Evolutionary conservation across 257 asterid species (phyloP).

Genomic region (Nemophila menziesii): DNA sequence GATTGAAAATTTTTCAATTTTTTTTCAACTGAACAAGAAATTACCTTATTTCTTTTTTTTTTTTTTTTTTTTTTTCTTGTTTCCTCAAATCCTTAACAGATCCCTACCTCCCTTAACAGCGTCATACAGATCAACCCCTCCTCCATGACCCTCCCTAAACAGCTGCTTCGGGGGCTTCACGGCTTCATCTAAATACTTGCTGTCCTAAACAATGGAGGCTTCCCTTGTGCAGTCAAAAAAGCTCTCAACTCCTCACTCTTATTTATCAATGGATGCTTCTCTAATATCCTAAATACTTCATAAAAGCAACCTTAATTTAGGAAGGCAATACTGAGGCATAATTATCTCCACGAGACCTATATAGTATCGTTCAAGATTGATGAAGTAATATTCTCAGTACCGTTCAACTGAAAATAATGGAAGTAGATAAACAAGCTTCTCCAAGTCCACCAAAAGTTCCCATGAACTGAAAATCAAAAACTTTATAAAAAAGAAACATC

Average conservation of each 20-base stretch:
- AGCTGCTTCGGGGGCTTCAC: slow-evolving; percentile 54
- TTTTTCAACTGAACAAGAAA: no score
- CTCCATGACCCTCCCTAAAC: slow-evolving; percentile 24
- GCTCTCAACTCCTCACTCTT: slow-evolving; percentile 64
- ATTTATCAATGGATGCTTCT: slow-evolving; percentile 53
- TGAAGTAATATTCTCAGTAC: no score
- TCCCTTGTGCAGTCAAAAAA: slow-evolving; percentile 46
- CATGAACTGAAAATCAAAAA: slow-evolving; percentile 47
- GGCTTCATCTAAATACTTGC: slow-evolving; percentile 46
- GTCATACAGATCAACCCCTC: slow-evolving; percentile 35
- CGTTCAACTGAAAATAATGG: no score
- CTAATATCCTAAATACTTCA: slow-evolving; percentile 70
- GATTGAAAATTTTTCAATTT: no score
- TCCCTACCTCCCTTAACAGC: slow-evolving; percentile 77
- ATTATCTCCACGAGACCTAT: no score
- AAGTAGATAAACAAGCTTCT: slow-evolving; percentile 88
- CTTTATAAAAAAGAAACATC: no score
- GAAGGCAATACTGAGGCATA: no score
- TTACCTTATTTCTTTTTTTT: no score
- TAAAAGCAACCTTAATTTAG: slow-evolving; percentile 65
- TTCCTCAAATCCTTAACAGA: slow-evolving; percentile 53
- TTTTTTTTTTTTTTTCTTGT: no score
- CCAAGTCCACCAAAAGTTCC: slow-evolving; percentile 86
- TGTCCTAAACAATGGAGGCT: slow-evolving; percentile 37
- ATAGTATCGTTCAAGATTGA: no score